Conservation (phyloP, 169 alveolate species). For the Perkinsus marinus region DNA sequence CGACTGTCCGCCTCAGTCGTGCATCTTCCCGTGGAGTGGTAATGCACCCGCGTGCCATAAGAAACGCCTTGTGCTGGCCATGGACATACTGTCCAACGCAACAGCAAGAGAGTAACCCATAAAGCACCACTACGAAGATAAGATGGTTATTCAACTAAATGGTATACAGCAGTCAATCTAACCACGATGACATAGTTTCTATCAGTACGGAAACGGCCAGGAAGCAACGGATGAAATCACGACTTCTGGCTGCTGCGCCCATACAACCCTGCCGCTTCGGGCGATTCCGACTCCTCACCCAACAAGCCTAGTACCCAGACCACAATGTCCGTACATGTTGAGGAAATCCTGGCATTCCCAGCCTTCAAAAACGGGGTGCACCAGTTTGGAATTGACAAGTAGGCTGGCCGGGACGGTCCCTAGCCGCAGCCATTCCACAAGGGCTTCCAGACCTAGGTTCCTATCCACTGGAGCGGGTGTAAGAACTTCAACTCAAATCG, state of each 20-base stretch:
- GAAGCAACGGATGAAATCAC: background rate
- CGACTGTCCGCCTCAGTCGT: background rate
- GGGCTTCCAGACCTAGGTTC: background rate
- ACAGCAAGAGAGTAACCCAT: background rate
- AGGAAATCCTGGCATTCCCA: background rate
- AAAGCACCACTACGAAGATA: too few relatives aligned
- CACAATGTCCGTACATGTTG: background rate
- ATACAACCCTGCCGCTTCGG: background rate
- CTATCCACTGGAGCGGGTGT: too few relatives aligned
- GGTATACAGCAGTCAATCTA: background rate
- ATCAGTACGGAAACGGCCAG: background rate
- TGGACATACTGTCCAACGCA: background rate
- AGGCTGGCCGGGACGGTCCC: background rate
- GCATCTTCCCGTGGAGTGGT: background rate
- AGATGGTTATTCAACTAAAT: background rate
- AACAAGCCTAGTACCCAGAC: background rate
- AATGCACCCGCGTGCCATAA: background rate
- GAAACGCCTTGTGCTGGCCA: background rate
- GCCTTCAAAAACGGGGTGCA: background rate
- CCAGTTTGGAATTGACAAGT: background rate
- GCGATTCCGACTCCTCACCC: background rate
- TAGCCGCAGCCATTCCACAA: background rate
- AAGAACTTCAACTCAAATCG: too few relatives aligned
- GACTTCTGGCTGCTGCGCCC: background rate
- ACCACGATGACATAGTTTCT: too few relatives aligned